phyloP scores from a whole-genome alignment of 768 basidiomycete species.

The Trametes maxima region DNA sequence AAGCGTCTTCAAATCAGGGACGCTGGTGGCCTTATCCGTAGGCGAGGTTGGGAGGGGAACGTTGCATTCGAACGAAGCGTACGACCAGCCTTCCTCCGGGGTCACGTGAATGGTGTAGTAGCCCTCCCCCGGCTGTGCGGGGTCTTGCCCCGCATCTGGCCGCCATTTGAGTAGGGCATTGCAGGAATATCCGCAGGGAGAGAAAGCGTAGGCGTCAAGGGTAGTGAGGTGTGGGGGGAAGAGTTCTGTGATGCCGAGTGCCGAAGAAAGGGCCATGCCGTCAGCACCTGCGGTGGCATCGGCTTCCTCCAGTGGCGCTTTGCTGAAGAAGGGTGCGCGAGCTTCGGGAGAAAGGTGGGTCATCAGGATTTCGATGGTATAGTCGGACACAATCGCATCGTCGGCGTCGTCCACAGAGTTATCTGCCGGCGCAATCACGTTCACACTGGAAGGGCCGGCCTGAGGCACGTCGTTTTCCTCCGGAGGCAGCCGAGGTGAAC shows the following conservation, averaged over 20 bases:
- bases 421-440: slow-evolving; percentile 9
- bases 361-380: slow-evolving; percentile 99
- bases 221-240: slow-evolving; percentile 80
- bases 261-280: slow-evolving; percentile 62
- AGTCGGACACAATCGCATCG: slow-evolving; percentile 57
- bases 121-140: slow-evolving; percentile 63
- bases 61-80: slow-evolving; percentile 98
- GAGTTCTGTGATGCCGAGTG: slow-evolving; percentile 78
- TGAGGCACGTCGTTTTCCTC: slow-evolving; percentile 27
- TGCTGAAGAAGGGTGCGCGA: slow-evolving; percentile 75
- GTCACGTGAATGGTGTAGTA: slow-evolving; percentile 99
- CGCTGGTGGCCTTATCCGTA: slow-evolving; percentile 37
- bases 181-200: slow-evolving; percentile 94
- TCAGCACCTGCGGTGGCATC: slow-evolving; percentile 34
- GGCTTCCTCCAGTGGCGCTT: slow-evolving; percentile 41
- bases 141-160: slow-evolving; percentile 35
- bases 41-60: slow-evolving; percentile 62
- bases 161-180: slow-evolving; percentile 84
- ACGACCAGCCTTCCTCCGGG: slow-evolving; percentile 97
- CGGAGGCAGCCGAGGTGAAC: slow-evolving; percentile 26
- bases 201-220: slow-evolving; percentile 91
- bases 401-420: slow-evolving; percentile 24
- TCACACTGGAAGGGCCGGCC: slow-evolving; percentile 11
- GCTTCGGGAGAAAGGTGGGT: slow-evolving; percentile 78
- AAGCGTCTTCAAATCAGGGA: slow-evolving; percentile 80